Base-by-base conservation (phyloP, 345 rosid genomes). In the Citrus glauca region DNA sequence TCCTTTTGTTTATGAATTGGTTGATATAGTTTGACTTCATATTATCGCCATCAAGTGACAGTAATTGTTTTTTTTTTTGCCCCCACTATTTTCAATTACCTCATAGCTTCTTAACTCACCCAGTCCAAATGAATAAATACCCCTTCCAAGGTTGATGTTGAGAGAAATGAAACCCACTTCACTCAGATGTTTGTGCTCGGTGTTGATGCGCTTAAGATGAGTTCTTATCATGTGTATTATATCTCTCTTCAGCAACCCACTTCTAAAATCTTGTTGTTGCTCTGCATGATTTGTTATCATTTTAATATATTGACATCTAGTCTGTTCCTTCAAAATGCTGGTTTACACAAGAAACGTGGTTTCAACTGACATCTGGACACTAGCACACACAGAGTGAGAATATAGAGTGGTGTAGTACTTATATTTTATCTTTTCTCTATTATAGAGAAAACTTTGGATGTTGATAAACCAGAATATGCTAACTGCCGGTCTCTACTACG, bases 401-500 rank as follows among this genome's bases (percentile, higher is more conserved):
- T 27, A 50, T 53, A 16, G 27, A 6, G 0, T 64, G 55, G 27
- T 64, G 16, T 37, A 38, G 20, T 60, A 72, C 28, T 80, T 38
- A 77, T 40, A 24, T 62, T 60, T 57, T 75, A 42, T 79, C 60
- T 61, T 48, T 45, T 75, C 27, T 77, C 75, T 22, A 28, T 62
- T 82, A 57, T 78, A 90, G 87, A 84, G 84, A 90, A 86, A 77
- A 72, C 62, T 72, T 83, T 88, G 53, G 89, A 86, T 69, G 90
- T 69, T 77, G 94, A 89, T 37, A 82, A 89, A 62, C 97, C 97
- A 32, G 89, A 87, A 79, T 94, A 85, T 76, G 86, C 80, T 35
- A 73, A 48, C 30, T 88, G 91, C 85, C 85, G 94, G 76, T 83
- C 91, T 17, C 72, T 88, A 55, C 83, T 90, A 10, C 89, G 97